Evolutionary conservation across 2,329 filamentous ascomycete genomes (phyloP).

Genomic region (Cercospora zeae-maydis): DNA sequence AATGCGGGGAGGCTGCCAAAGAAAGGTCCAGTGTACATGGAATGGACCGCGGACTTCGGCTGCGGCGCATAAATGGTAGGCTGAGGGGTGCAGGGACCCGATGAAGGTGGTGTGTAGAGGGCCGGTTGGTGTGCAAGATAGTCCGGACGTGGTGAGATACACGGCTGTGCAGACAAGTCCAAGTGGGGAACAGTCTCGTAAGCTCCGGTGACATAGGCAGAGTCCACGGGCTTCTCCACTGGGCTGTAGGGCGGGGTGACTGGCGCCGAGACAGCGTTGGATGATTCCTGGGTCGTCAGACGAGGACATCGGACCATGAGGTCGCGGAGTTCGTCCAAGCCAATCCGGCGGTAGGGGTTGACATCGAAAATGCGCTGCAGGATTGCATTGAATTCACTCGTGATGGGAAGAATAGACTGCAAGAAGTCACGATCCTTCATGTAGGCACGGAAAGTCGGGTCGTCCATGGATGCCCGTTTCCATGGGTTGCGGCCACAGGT

Average conservation of each 20-base stretch:
- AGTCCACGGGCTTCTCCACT: slow-evolving; percentile 35
- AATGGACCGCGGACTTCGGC: slow-evolving; percentile 22
- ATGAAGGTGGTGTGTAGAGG: slow-evolving; percentile 28
- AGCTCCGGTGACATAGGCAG: slow-evolving; percentile 14
- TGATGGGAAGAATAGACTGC: slow-evolving; percentile 86
- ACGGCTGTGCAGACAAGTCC: slow-evolving; percentile 33
- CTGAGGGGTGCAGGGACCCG: slow-evolving; percentile 30
- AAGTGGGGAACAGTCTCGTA: slow-evolving; percentile 29
- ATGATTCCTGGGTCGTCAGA: slow-evolving; percentile 63
- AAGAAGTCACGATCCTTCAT: slow-evolving; percentile 81
- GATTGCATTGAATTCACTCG: slow-evolving; percentile 83
- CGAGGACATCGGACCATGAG: slow-evolving; percentile 71
- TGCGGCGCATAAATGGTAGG: slow-evolving; percentile 28
- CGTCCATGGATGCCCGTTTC: slow-evolving; percentile 91
- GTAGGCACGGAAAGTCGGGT: slow-evolving; percentile 92
- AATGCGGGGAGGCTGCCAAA: slow-evolving; percentile 23
- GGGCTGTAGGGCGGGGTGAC: slow-evolving; percentile 44
- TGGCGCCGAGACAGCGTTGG: slow-evolving; percentile 43
- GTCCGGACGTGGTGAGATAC: slow-evolving; percentile 18
- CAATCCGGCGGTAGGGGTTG: slow-evolving; percentile 78
- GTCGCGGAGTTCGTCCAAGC: slow-evolving; percentile 71
- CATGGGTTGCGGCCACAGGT: slow-evolving; percentile 98
- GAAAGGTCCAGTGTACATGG: slow-evolving; percentile 21
- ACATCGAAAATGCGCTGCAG: slow-evolving; percentile 82
- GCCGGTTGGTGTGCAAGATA: slow-evolving; percentile 8